A percentile compares a stretch with the other conserved stretches of the same genome.
Conservation (phyloP, 257 asterid species). For the Nicotiana sylvestris region DNA sequence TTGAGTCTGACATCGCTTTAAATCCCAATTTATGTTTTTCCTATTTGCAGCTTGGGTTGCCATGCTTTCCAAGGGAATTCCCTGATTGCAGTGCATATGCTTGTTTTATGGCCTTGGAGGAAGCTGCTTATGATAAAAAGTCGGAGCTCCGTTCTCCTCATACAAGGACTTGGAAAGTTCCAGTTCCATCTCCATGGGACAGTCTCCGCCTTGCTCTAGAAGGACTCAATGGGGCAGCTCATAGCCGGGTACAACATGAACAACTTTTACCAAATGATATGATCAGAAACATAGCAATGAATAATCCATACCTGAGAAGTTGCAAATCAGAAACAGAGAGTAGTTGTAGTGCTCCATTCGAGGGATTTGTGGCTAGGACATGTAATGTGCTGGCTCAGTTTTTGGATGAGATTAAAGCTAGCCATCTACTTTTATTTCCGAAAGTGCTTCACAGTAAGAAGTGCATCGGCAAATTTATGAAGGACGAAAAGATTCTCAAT, state of each 20-base stretch:
- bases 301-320: constrained; percentile 13
- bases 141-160: constrained; percentile 41
- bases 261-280: constrained; percentile 13
- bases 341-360: constrained; percentile 29
- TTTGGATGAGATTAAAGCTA: constrained; percentile 22
- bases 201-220: constrained; percentile 32
- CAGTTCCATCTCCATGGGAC: constrained; percentile 66
- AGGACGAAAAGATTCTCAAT: constrained; percentile 34
- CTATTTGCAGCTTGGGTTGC: constrained; percentile 62
- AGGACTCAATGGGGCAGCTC: constrained; percentile 16
- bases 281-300: constrained; percentile 13
- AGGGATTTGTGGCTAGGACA: constrained; percentile 64
- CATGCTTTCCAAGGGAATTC: constrained; percentile 70
- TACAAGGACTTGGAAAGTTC: constrained; percentile 43
- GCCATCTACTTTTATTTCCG: constrained; percentile 54
- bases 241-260: constrained; percentile 19
- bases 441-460: constrained; percentile 31
- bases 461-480: constrained; percentile 39
- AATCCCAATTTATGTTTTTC: not conserved
- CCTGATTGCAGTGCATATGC: constrained; percentile 76
- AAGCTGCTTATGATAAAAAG: constrained; percentile 35
- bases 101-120: constrained; percentile 48
- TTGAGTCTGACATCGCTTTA: not conserved
- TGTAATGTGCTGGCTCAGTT: constrained; percentile 41
- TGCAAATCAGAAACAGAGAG: constrained; percentile 15